Conservation (phyloP, 2,329 filamentous ascomycete genomes). For the Fusarium nodosum region DNA sequence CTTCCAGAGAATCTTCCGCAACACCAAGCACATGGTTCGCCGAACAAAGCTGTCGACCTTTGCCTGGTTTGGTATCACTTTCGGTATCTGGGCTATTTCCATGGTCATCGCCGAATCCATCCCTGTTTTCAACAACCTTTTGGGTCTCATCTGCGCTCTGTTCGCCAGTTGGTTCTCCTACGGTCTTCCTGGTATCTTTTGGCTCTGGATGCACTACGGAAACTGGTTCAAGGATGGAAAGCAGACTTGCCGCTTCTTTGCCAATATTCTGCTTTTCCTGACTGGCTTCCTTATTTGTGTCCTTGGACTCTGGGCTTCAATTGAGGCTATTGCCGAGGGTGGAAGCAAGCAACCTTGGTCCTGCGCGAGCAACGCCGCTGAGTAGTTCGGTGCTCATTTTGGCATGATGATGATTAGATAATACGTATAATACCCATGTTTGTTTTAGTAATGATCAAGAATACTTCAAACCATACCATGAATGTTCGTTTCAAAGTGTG, state of each 20-base stretch:
- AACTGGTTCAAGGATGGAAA: conserved; percentile 55
- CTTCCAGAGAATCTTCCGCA: conserved; percentile 73
- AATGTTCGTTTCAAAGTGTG: too few relatives aligned
- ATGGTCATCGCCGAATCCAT: conserved; percentile 78
- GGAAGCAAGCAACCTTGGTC: conserved; percentile 54
- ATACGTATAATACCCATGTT: conserved; percentile 20
- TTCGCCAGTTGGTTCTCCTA: conserved; percentile 78
- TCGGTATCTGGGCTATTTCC: conserved; percentile 69
- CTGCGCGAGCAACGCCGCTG: conserved; percentile 51
- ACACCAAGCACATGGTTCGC: conserved; percentile 68
- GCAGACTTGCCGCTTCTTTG: conserved; percentile 51
- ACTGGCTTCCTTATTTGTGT: conserved; percentile 55
- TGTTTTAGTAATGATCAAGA: neutral
- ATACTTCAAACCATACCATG: neutral
- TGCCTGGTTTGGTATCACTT: conserved; percentile 71
- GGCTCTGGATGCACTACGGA: conserved; percentile 63
- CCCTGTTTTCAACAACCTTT: conserved; percentile 75
- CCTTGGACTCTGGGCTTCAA: conserved; percentile 58
- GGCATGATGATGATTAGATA: neutral
- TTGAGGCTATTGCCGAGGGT: conserved; percentile 54
- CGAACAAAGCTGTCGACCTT: conserved; percentile 64
- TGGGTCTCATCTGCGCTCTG: conserved; percentile 72
- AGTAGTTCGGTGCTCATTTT: neutral
- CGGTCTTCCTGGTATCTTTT: conserved; percentile 62
- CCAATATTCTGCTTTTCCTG: conserved; percentile 53